These are phyloP conservation scores for Ogataea ganodermae DNA, from an alignment of 805 yeast species.

Conservation along the genomic window DNA sequence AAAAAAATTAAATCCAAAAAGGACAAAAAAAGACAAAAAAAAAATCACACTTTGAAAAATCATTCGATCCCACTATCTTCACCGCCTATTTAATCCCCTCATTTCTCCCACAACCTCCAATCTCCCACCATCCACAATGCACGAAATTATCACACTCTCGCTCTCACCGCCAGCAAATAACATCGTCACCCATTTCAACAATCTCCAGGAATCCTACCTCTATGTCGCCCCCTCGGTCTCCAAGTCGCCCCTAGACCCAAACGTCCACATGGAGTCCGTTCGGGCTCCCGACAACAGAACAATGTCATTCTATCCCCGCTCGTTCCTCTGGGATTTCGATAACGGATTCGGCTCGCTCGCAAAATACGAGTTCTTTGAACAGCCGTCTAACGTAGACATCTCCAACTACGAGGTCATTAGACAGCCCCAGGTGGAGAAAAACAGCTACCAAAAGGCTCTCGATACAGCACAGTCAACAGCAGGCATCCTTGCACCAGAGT, in stretches of 20 bases:
- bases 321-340: slow-evolving; percentile 75
- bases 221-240: slow-evolving; percentile 44
- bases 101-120: too few species aligned
- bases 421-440: slow-evolving; percentile 43
- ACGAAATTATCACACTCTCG: slow-evolving; percentile 72
- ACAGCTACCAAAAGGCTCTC: slow-evolving; percentile 63
- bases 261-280: slow-evolving; percentile 48
- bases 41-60: neutral
- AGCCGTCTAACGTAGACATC: slow-evolving; percentile 21
- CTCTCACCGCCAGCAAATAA: slow-evolving; percentile 75
- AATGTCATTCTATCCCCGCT: slow-evolving; percentile 76
- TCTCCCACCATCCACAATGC: slow-evolving; percentile 44
- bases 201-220: slow-evolving; percentile 70
- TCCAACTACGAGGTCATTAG: slow-evolving; percentile 16
- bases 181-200: slow-evolving; percentile 77
- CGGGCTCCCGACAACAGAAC: slow-evolving; percentile 41
- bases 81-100: neutral
- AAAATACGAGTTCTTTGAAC: slow-evolving; percentile 48
- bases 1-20: neutral
- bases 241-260: slow-evolving; percentile 41
- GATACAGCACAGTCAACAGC: slow-evolving; percentile 46
- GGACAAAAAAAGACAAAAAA: neutral
- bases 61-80: neutral
- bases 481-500: slow-evolving; percentile 39
- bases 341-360: slow-evolving; percentile 77